Evolutionary conservation across 2,329 filamentous ascomycete genomes (phyloP), one percentile per base, ranked within the genome.

Genomic region (Fusarium sp.): DNA sequence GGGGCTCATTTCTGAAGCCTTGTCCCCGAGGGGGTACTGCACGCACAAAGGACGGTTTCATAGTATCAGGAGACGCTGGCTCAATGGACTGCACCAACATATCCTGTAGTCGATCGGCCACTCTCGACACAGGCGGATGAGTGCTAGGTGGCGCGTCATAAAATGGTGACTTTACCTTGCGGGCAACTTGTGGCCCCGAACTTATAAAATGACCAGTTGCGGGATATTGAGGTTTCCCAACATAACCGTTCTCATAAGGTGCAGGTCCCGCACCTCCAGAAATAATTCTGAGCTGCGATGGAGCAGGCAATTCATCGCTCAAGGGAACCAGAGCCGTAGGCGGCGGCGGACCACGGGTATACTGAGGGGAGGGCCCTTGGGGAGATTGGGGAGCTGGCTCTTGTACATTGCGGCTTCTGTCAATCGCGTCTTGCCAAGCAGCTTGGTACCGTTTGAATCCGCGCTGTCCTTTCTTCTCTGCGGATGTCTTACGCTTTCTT

Each of bases 401-500:
- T 45, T 63, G 61, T 33, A 54, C 60, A 61, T 65, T 71, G 42
- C 69, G 72, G 44, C 54, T 70, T 31, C 82, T 80, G 54, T 78
- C 75, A 41, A 83, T 76, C 25, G 82, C 82, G 45, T 82, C 80
- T 64, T 82, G 79, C 82, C 82, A 83, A n/a, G 82, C 84, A 23
- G 82, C 84, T 66, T 83, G 80, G 58, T 86, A 86, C 69, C 85
- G 80, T 70, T 83, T 82, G 66, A 87, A 86, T 4, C 84, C 85
- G 38, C 84, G 80, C 52, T 84, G 83, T 33, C 80, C 79, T 69
- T 79, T 84, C 69, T 79, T 81, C 25, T 78, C 77, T 29, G 74
- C 52, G 37, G 70, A 61, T 58, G 61, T 76, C 67, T 75, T 78
- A 73, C 73, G 71, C 54, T 80, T 81, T 45, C 75, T 72, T 54